Conservation (phyloP, 1,139 yeast genomes). For the Nadsonia starkeyi-henricii region DNA sequence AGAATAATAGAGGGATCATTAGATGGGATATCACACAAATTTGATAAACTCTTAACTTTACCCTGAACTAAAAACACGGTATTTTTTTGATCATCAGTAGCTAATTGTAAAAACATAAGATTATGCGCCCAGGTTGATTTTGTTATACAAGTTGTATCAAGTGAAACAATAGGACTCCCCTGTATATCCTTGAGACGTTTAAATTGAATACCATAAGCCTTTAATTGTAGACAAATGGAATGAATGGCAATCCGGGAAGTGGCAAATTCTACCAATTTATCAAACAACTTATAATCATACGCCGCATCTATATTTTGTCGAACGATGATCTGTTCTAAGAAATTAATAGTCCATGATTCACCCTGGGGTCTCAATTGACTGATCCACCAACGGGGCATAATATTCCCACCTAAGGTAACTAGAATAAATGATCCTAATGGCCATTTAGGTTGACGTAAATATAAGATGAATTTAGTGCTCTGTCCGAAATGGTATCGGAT, state of each 20-base stretch:
- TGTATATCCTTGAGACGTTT: constrained; percentile 1
- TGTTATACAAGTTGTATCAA: constrained; percentile 6
- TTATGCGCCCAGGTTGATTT: constrained; percentile 17
- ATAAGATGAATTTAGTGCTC: constrained; percentile 16
- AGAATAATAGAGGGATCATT: constrained; percentile 13
- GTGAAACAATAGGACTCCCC: background rate
- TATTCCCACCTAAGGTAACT: constrained; percentile 17
- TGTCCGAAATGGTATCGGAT: constrained; percentile 14
- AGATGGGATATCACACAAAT: constrained; percentile 9
- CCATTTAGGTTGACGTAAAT: constrained; percentile 22
- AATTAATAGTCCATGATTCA: constrained; percentile 19
- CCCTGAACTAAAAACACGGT: background rate
- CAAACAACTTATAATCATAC: constrained; percentile 17
- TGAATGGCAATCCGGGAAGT: constrained; percentile 17
- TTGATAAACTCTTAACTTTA: background rate
- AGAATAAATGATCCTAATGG: constrained; percentile 24
- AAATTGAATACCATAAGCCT: constrained; percentile 6
- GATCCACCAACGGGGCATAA: constrained; percentile 20
- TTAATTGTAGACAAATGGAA: constrained; percentile 16
- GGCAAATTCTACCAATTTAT: constrained; percentile 15
- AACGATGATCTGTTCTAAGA: constrained; percentile 16
- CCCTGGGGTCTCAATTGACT: constrained; percentile 17
- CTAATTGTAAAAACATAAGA: constrained; percentile 8
- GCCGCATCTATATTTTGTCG: constrained; percentile 9
- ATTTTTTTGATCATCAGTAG: background rate